Evolutionary conservation across 208 protist genomes (phyloP), one percentile per base, ranked within the genome.

Genomic region (Trypanosoma congolense): DNA sequence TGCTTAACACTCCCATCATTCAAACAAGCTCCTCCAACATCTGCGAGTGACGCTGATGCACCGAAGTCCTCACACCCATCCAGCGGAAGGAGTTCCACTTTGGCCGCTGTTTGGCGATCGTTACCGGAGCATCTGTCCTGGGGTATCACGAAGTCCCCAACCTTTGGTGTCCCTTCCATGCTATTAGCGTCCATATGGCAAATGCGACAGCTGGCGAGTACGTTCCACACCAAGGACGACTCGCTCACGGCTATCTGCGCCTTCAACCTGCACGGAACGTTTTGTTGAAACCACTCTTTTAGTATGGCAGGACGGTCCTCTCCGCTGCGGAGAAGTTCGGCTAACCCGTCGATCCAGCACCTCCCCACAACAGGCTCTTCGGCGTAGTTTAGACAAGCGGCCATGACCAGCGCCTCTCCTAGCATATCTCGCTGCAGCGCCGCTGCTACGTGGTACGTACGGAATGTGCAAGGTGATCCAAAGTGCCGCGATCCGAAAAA

Each of bases 401-500:
- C 41, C 71, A 93, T 90, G 33, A 85, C 51, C 44, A 85, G 58
- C 2, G 79, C 82, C 41, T 86, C 86, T 0, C 63, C 74, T 38
- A 62, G 72, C 24, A 56, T 58, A 25, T 66, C 56, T 49, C 48
- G 47, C 47, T 63, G 64, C 53, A 80, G 47, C n/a, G 86, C 86
- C 4, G 68, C 73, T 0, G 54, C 48, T 31, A 83, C 78, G 65
- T 93, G 75, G 49, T 81, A 88, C 26, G 65, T 76, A 50, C 75
- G 75, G 52, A 90, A 87, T 25, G 67, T 67, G 24, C 69, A 71
- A n/a, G 19, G 31, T 0, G 46, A 18, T 19, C 86, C 86, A 71
- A 93, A 93, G 65, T 83, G 73, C 21, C 38, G 40, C 9, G 82
- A 74, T 5, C 70, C 54, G 53, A 84, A 93, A 55, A 75, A 93